Base-by-base conservation (phyloP, 163 green algal genomes). In the Scenedesmus sp. region DNA sequence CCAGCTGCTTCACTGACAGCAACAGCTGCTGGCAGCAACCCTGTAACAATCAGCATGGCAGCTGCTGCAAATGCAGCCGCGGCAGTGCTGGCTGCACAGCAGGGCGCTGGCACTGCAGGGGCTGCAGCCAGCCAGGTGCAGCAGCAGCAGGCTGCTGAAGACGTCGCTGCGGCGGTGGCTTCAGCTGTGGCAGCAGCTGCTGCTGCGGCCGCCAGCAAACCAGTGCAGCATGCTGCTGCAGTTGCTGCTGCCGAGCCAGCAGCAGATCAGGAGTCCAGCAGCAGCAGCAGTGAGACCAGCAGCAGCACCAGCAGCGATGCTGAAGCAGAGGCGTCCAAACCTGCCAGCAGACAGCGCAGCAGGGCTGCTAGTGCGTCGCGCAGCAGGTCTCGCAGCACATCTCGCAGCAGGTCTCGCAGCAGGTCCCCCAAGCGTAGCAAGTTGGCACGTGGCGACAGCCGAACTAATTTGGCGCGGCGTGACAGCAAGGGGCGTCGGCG, bases 51-150 rank as follows among this genome's bases (percentile, higher is more conserved):
- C 46, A 89, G 62, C 34, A 88, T 88, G 84, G 84, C 62, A 52
- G 60, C 84, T 52, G 84, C 85, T 56, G 85, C 85, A 26, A 83
- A 90, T 55, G 85, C 85, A 26, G 85, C 85, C 26, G 85, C 85
- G 26, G 85, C 85, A 55, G 85, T 56, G 13, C n/a, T 90, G 16
- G 34, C 84, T 23, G 60, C 84, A 64, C 84, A 77, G 60, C 57
- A 54, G 26, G 26, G 59, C 18, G 59, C 84, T 46, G 62, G 60
- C 23, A 34, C 46, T 8, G n/a, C 13, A 56, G 76, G 46, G 2
- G 34, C 7, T 54, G 23, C 9, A 26, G 34, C 34, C 9, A 59
- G 76, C 13, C 76, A 26, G 82, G 52, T 79, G 23, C 70, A 79
- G 70, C 70, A 52, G 13, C 70, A 79, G 70, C 70, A 52, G 23